Percentiles rank a stretch among this genome's conserved stretches.
Evolutionary conservation across 148 eudicot species (phyloP).

Genomic region (Amaranthus cruentus): DNA sequence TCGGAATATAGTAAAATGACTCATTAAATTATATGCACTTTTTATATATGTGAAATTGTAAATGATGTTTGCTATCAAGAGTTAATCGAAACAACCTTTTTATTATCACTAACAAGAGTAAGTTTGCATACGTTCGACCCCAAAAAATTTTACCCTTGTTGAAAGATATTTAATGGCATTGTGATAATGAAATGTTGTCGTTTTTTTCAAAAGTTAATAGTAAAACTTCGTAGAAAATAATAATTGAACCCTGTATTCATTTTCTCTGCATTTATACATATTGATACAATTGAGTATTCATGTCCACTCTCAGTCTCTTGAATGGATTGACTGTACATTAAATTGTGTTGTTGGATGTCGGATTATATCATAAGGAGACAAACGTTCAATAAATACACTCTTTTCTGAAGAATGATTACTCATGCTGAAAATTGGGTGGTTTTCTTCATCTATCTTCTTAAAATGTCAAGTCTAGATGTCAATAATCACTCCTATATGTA

Average conservation of each 20-base stretch:
- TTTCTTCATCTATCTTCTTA: neutral
- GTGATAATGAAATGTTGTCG: too few species aligned
- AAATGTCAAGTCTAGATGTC: conserved; percentile 4
- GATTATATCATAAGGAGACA: neutral
- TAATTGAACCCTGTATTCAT: neutral
- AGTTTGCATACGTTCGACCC: too few species aligned
- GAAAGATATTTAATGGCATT: too few species aligned
- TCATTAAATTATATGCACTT: too few species aligned
- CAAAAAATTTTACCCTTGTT: too few species aligned
- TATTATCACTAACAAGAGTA: too few species aligned
- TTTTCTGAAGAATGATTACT: neutral
- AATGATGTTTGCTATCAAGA: too few species aligned
- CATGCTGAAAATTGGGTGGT: conserved; percentile 3
- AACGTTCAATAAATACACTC: conserved; percentile 10
- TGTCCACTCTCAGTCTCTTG: neutral
- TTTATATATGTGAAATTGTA: too few species aligned
- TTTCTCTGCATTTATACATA: neutral
- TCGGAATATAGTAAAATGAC: too few species aligned
- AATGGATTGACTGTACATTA: conserved; percentile 10
- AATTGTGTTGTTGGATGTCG: conserved; percentile 14
- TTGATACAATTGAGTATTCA: neutral
- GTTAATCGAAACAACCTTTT: too few species aligned
- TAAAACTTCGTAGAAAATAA: neutral
- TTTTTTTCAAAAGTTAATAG: neutral
- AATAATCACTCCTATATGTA: neutral